Evolutionary conservation across 495 filamentous ascomycete genomes (phyloP).

Genomic region (Penicillium taxi): DNA sequence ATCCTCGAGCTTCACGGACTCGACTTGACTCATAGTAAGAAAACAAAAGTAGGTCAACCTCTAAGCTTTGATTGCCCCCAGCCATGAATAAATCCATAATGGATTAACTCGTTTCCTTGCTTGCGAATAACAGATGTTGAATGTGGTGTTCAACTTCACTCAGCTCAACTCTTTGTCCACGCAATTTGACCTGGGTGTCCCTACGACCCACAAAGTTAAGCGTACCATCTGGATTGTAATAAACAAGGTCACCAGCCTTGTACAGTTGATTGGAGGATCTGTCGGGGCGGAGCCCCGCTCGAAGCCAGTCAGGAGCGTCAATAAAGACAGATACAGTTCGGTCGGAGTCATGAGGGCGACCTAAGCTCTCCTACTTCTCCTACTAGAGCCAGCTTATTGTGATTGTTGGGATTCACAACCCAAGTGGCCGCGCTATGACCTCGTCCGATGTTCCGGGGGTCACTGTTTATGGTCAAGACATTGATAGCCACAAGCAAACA

Average conservation of each 20-base stretch:
- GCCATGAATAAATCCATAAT: too few relatives aligned
- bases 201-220: conserved; percentile 11
- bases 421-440: background rate
- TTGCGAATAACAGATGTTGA: too few relatives aligned
- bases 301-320: conserved; percentile 1
- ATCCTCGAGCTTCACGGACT: too few relatives aligned
- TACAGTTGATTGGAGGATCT: too few relatives aligned
- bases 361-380: conserved; percentile 47
- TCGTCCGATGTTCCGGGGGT: background rate
- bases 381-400: conserved; percentile 41
- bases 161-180: conserved; percentile 33
- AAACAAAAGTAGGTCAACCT: too few relatives aligned
- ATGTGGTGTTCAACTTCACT: conserved; percentile 26
- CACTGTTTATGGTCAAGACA: background rate
- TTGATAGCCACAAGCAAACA: background rate
- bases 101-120: too few relatives aligned
- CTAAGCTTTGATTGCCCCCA: too few relatives aligned
- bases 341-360: conserved; percentile 33
- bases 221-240: conserved; percentile 4
- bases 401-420: conserved; percentile 15
- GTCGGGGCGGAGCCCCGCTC: background rate
- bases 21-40: too few relatives aligned
- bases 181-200: conserved; percentile 12
- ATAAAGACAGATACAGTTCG: background rate
- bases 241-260: conserved; percentile 14